Base-by-base conservation (phyloP, 257 asterid genomes). In the Capsicum chinense region DNA sequence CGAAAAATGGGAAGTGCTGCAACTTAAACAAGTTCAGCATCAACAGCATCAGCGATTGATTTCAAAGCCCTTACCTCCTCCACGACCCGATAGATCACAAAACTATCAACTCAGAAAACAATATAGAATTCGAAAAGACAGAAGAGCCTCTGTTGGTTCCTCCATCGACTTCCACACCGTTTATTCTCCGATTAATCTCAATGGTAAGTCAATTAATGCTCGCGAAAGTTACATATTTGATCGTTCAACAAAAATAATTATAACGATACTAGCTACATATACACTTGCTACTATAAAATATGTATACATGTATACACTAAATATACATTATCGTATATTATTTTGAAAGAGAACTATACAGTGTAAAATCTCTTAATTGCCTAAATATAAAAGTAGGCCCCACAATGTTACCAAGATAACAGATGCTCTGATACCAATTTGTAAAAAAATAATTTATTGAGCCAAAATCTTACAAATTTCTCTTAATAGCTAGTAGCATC, bases 121-220 rank as follows among this genome's bases (percentile, higher is more conserved):
- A 85, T 85, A 88, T 19, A 12, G 60, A 80, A 71, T 42, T 57
- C 48, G 88, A 26, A 89, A 85, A 81, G 93, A 87, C 39, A 87
- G 98, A 85, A 90, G 98, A 84, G 91, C 92, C 74, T 93, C 97
- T 3, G 50, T 89, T 57, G 92, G 93, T 85, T 91, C 96, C 58
- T 89, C 91, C 19, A 62, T 82, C 26, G 97, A 94, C 79, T 78
- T 90, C 82, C 89, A 88, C 86, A 64, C 64, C 87, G 52, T 86
- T 58, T 79, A 85, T 66, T 56, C 19, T 19, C 56, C 56, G 3
- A 42, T 69, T 69, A 11, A 42, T 42, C 79, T 39, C 33, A 69
- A 26, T 0, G 15, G 79, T 69, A 69, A 42, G 79, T 1, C 15
- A 16, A 69, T n/a, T 42, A 39, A 2, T 39, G 0, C 56, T 69